These are phyloP conservation scores for Penicillium sp. DNA, from an alignment of 2,329 filamentous ascomycete species.

Conservation along the genomic window DNA sequence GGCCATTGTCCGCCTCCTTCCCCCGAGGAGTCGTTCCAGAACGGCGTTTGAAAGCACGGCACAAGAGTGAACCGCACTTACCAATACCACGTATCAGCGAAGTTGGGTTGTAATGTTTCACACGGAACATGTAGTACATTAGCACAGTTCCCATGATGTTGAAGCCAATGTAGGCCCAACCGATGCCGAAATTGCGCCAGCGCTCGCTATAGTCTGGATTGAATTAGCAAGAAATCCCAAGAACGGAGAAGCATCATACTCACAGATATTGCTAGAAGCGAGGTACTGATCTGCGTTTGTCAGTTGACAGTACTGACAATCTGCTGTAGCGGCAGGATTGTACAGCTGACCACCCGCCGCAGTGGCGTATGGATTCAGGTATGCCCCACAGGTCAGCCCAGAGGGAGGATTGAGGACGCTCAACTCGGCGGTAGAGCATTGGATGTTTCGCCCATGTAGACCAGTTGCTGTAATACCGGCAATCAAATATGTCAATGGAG, in stretches of 20 bases:
- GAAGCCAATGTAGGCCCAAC: conserved; percentile 59
- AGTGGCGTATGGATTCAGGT: conserved; percentile 54
- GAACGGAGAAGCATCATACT: conserved; percentile 4
- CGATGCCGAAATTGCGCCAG: conserved; percentile 68
- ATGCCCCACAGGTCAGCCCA: conserved; percentile 59
- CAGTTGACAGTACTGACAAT: conserved; percentile 53
- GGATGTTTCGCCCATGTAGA: conserved; percentile 64
- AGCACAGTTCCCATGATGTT: conserved; percentile 57
- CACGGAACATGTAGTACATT: conserved; percentile 52
- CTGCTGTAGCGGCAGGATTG: conserved; percentile 47
- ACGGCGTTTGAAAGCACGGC: conserved; percentile 32
- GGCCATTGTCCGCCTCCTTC: conserved; percentile 31
- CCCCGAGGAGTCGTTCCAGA: conserved; percentile 30
- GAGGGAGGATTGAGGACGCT: conserved; percentile 62
- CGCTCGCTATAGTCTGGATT: conserved; percentile 52
- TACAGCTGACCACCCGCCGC: conserved; percentile 54
- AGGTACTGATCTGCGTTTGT: conserved; percentile 43
- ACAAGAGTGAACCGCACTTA: conserved; percentile 22
- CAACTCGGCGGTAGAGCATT: conserved; percentile 68
- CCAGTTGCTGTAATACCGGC: conserved; percentile 68
- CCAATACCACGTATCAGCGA: conserved; percentile 25
- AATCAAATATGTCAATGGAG: conserved; percentile 79
- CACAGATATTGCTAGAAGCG: conserved; percentile 45
- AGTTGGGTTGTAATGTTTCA: conserved; percentile 44
- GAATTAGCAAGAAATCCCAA: not conserved